A percentile compares a stretch with the other conserved stretches of the same genome.
These are phyloP conservation scores for Volutella citrinella DNA, from an alignment of 2,329 filamentous ascomycete species.

Conservation along the genomic window DNA sequence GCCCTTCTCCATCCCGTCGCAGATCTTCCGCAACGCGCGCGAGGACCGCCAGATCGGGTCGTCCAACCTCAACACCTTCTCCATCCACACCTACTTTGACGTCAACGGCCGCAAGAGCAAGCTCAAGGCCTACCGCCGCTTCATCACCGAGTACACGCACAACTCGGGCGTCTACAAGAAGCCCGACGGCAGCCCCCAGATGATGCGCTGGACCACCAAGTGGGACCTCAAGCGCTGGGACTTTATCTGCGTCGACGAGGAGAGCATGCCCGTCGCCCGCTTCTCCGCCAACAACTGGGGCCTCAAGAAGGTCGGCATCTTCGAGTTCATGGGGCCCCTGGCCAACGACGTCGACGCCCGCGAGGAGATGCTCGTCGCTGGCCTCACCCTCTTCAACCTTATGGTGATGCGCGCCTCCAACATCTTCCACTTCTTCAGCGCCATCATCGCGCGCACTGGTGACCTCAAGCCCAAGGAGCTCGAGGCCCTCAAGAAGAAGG, in stretches of 20 bases:
- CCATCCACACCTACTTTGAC: constrained; percentile 20
- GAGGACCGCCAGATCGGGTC: too few relatives aligned
- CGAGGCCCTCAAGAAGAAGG: too few relatives aligned
- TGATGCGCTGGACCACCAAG: constrained; percentile 18
- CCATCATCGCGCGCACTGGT: too few relatives aligned
- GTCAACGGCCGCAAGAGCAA: constrained; percentile 16
- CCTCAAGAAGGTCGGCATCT: constrained; percentile 12
- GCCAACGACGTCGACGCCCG: constrained; percentile 8
- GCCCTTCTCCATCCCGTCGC: constrained; percentile 17
- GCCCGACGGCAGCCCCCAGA: constrained; percentile 5
- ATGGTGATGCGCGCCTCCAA: constrained; percentile 16
- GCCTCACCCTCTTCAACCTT: constrained; percentile 15
- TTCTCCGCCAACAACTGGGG: constrained; percentile 15
- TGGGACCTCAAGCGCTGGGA: constrained; percentile 19
- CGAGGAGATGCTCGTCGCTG: constrained; percentile 18
- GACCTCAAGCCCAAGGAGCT: too few relatives aligned
- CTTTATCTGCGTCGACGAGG: constrained; percentile 19
- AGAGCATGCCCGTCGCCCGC: constrained; percentile 17
- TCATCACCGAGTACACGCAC: constrained; percentile 19
- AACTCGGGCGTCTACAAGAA: constrained; percentile 16
- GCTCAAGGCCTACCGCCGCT: constrained; percentile 18
- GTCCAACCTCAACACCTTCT: too few relatives aligned
- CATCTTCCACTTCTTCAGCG: constrained; percentile 14
- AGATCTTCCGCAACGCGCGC: too few relatives aligned
- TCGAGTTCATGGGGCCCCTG: constrained; percentile 19